Evolutionary conservation across 1,284 basidiomycete genomes (phyloP), one percentile per base, ranked within the genome.

Genomic region (Chondrostereum purpureum): DNA sequence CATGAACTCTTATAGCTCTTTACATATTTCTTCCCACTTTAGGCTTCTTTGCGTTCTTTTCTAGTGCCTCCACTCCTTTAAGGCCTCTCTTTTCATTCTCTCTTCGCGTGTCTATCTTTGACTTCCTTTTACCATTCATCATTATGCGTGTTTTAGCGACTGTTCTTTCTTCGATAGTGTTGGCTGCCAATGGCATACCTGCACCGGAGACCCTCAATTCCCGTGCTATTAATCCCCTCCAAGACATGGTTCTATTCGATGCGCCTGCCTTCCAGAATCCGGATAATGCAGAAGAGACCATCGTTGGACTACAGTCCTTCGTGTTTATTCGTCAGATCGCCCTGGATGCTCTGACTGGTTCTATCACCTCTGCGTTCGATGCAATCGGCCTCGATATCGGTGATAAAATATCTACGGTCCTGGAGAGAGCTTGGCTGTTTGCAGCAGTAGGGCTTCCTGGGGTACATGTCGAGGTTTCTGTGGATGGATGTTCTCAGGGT

Each of bases 241-340:
- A 43, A 19, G 72, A 70, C 14, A 56, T 66, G 21, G 55, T 68
- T 19, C 53, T 67, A n/a, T 65, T 68, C 47, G 64, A 68, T 41
- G 60, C 63, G 2, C 60, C 63, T 3, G 64, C 63, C 2, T 67
- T 66, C 44, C 61, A 63, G 14, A 60, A 65, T 43, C 60, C 62
- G 8, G 41, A 50, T 19, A 59, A 65, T 33, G 48, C 58, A 0
- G 55, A 45, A 4, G 58, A 60, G 37, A 63, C 59, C 16, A 49
- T 65, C 19, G 56, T 58, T 18, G 47, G 57, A 23, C 46, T 67
- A 1, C 61, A 67, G 47, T 55, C 66, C n/a, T 70, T 63, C 44
- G 66, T 64, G 21, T 66, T 61, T n/a, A 16, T 20, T 20, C 37
- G 35, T 23, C 19, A 35, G n/a, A 53, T 63, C 31, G 53, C 56